phyloP scores from a whole-genome alignment of 2,329 filamentous ascomycete genomes.

The Penicillium sp. region DNA sequence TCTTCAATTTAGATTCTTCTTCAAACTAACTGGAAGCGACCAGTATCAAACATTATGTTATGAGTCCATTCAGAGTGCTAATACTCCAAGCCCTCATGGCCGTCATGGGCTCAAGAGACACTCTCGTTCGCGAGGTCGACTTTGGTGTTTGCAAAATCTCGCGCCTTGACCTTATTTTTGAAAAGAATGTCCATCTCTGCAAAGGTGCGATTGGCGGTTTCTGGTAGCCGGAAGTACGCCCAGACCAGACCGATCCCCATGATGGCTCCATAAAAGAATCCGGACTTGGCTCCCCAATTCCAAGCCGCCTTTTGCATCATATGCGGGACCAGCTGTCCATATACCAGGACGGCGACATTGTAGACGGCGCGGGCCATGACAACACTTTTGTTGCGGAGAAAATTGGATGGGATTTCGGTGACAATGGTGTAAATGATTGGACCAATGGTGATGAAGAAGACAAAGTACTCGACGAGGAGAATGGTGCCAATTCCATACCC shows the following conservation, averaged over 20 bases:
- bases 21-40: too few relatives aligned
- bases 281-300: conserved; percentile 13
- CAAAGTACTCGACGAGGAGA: conserved; percentile 13
- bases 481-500: conserved; percentile 13
- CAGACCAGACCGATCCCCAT: conserved; percentile 11
- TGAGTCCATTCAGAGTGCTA: too few relatives aligned
- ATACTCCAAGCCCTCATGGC: too few relatives aligned
- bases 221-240: conserved; percentile 14
- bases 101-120: not conserved
- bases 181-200: conserved; percentile 14
- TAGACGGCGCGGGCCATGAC: conserved; percentile 12
- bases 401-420: conserved; percentile 11
- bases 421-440: conserved; percentile 14
- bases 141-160: conserved; percentile 10
- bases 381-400: conserved; percentile 11
- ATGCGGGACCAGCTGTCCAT: conserved; percentile 10
- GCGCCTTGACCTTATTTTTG: conserved; percentile 10
- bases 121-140: conserved; percentile 9
- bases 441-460: conserved; percentile 14
- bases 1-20: too few relatives aligned
- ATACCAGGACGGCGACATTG: conserved; percentile 10
- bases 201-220: conserved; percentile 13
- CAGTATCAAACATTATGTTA: too few relatives aligned
- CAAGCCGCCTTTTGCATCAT: conserved; percentile 11
- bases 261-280: conserved; percentile 11